These are phyloP conservation scores for Candida michaelii DNA, from an alignment of 805 yeast species.

Conservation along the genomic window DNA sequence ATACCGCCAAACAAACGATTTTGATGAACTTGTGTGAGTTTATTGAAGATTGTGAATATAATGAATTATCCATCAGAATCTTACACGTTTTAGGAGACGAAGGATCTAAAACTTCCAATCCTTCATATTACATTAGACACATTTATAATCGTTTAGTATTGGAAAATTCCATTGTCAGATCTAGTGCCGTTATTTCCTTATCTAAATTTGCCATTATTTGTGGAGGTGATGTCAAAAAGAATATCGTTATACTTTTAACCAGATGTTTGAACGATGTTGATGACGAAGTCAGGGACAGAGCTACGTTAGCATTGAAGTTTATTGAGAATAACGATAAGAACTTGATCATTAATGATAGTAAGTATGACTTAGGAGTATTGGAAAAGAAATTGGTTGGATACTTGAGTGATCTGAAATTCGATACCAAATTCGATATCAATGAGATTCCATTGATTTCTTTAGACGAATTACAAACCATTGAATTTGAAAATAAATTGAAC, in stretches of 20 bases:
- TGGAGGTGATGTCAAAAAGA: slow-evolving; percentile 63
- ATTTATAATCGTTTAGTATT: slow-evolving; percentile 95
- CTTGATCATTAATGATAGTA: slow-evolving; percentile 65
- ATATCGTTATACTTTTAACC: slow-evolving; percentile 70
- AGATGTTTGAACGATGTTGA: slow-evolving; percentile 87
- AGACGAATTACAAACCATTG: slow-evolving; percentile 67
- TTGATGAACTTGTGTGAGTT: slow-evolving; percentile 91
- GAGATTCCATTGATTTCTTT: slow-evolving; percentile 64
- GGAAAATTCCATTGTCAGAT: slow-evolving; percentile 92
- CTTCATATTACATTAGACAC: slow-evolving; percentile 90
- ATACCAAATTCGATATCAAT: slow-evolving; percentile 66
- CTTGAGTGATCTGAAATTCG: slow-evolving; percentile 52
- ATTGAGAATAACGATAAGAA: slow-evolving; percentile 38
- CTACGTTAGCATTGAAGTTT: slow-evolving; percentile 78
- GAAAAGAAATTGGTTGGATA: slow-evolving; percentile 77
- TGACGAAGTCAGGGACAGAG: slow-evolving; percentile 98
- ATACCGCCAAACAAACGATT: slow-evolving; percentile 73
- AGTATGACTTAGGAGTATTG: slow-evolving; percentile 71
- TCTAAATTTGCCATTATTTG: slow-evolving; percentile 84
- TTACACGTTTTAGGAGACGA: slow-evolving; percentile 90
- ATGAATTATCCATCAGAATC: slow-evolving; percentile 90
- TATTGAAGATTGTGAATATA: slow-evolving; percentile 96
- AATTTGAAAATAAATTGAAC: slow-evolving; percentile 53
- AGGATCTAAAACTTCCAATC: slow-evolving; percentile 85
- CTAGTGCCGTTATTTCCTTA: slow-evolving; percentile 91